Evolutionary conservation across 2,329 filamentous ascomycete species (phyloP).

Genomic region (Fusarium udum): DNA sequence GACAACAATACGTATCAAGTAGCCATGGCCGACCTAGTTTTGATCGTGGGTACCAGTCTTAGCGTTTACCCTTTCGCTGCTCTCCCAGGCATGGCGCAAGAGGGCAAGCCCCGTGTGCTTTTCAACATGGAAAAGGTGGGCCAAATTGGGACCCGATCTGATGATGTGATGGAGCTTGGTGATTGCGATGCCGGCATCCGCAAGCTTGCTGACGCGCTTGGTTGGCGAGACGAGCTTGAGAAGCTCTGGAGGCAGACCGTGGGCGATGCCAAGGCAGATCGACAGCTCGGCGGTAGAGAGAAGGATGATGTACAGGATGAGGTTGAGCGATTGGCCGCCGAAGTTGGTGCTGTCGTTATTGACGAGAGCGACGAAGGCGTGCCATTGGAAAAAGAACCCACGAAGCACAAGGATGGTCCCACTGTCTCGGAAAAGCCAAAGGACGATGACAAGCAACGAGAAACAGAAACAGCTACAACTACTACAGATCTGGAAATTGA

Average conservation of each 20-base stretch:
- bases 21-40: constrained; percentile 75
- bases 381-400: not conserved
- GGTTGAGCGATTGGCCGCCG: constrained; percentile 52
- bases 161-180: constrained; percentile 86
- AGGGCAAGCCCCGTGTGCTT: constrained; percentile 77
- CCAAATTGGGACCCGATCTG: constrained; percentile 75
- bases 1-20: constrained; percentile 56
- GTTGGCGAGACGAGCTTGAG: constrained; percentile 88
- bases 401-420: not conserved
- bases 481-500: not conserved
- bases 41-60: constrained; percentile 90
- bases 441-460: not conserved
- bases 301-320: constrained; percentile 57
- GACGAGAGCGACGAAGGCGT: constrained; percentile 38
- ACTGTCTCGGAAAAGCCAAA: not conserved
- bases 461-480: not conserved
- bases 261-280: constrained; percentile 66
- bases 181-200: constrained; percentile 86
- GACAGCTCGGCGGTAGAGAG: constrained; percentile 51
- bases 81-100: constrained; percentile 71
- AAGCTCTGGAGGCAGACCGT: constrained; percentile 75
- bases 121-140: constrained; percentile 91
- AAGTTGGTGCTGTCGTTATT: constrained; percentile 48
- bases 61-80: constrained; percentile 89
- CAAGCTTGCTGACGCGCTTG: constrained; percentile 79